Evolutionary conservation across 371 early-diverging fungal genomes (phyloP).

Genomic region (Batrachochytrium dendrobatidis): DNA sequence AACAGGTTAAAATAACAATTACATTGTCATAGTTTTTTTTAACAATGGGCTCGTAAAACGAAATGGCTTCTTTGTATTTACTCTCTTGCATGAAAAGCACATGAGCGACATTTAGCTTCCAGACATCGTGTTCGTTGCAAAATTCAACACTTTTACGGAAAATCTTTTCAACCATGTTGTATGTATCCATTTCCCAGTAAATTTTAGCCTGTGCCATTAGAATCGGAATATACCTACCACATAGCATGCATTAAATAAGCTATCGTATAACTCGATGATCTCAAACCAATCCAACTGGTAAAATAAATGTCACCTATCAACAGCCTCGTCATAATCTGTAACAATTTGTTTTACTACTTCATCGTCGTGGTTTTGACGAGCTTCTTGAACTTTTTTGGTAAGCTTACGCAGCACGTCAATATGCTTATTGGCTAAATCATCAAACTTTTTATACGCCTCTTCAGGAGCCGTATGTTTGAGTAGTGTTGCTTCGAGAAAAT

Average conservation of each 20-base stretch:
- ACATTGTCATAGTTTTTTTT: slow-evolving; percentile 48
- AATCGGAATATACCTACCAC: slow-evolving; percentile 42
- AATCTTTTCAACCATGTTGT: slow-evolving; percentile 44
- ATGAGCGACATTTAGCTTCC: slow-evolving; percentile 53
- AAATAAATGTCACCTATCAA: too few relatives aligned
- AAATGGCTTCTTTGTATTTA: slow-evolving; percentile 53
- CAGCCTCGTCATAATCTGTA: slow-evolving; percentile 42
- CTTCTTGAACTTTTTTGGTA: slow-evolving; percentile 44
- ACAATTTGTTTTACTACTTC: slow-evolving; percentile 38
- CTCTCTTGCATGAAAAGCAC: slow-evolving; percentile 54
- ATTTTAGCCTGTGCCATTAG: slow-evolving; percentile 53
- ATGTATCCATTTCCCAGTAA: slow-evolving; percentile 50
- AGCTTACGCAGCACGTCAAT: slow-evolving; percentile 39
- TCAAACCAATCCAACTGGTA: not conserved
- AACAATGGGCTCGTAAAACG: slow-evolving; percentile 50
- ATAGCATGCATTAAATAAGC: not conserved
- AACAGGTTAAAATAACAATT: slow-evolving; percentile 5
- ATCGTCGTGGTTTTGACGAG: slow-evolving; percentile 41
- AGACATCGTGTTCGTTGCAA: slow-evolving; percentile 47
- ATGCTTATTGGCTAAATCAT: slow-evolving; percentile 40
- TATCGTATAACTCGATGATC: slow-evolving; percentile 1
- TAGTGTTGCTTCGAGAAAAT: slow-evolving; percentile 43
- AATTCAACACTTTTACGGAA: slow-evolving; percentile 46
- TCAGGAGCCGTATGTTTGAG: slow-evolving; percentile 40
- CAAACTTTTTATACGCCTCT: slow-evolving; percentile 46